Evolutionary conservation across 1,284 basidiomycete genomes (phyloP).

Genomic region (Leccinum pachyderme): DNA sequence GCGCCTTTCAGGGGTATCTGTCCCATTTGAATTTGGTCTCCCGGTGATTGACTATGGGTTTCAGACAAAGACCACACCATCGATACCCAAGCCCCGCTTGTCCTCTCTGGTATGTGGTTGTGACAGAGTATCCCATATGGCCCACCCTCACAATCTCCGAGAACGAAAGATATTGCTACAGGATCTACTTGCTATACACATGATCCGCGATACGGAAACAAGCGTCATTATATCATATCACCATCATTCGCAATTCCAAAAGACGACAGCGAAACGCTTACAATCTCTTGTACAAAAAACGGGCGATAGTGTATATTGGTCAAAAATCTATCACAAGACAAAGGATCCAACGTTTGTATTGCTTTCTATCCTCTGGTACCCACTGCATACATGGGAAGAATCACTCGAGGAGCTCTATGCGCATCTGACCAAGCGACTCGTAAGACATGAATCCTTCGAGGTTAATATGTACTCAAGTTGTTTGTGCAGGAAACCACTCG

Average conservation of each 20-base stretch:
- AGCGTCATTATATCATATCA: constrained; percentile 45
- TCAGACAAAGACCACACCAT: constrained; percentile 39
- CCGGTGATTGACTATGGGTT: neutral
- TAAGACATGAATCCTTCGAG: constrained; percentile 20
- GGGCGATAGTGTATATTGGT: constrained; percentile 51
- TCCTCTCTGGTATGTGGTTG: constrained; percentile 27
- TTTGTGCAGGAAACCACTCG: constrained; percentile 40
- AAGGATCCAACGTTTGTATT: constrained; percentile 53
- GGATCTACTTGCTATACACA: constrained; percentile 41
- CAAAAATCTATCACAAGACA: constrained; percentile 45
- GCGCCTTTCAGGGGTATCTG: constrained; percentile 22
- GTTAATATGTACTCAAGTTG: neutral
- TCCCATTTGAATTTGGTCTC: neutral
- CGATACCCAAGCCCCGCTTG: constrained; percentile 50
- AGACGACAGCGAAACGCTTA: constrained; percentile 36
- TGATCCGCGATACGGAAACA: constrained; percentile 34
- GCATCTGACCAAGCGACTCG: constrained; percentile 44
- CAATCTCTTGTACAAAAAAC: constrained; percentile 37
- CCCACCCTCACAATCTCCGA: constrained; percentile 1
- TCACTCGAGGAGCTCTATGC: constrained; percentile 48
- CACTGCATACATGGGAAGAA: constrained; percentile 58
- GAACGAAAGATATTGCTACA: constrained; percentile 29
- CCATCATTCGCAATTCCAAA: constrained; percentile 29
- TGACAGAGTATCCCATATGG: neutral
- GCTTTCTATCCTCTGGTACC: constrained; percentile 54